Conservation (phyloP, 352 stramenopile species). For the Hyaloperonospora arabidopsidis region DNA sequence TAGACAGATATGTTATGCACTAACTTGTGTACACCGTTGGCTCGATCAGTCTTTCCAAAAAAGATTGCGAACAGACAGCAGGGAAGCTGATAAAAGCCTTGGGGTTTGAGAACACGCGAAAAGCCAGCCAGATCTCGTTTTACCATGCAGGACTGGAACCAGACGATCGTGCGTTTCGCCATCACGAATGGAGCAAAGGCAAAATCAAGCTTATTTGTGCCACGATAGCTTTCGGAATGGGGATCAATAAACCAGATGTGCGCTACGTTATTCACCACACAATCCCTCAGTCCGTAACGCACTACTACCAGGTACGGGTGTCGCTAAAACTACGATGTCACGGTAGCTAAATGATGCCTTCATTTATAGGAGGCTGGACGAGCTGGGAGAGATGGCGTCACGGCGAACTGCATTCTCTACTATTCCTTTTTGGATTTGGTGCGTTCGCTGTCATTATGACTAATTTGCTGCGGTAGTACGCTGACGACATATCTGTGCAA, state of each 20-base stretch:
- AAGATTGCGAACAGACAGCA: slow-evolving; percentile 78
- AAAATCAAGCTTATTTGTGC: slow-evolving; percentile 87
- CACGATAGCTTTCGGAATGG: slow-evolving; percentile 85
- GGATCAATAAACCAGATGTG: slow-evolving; percentile 86
- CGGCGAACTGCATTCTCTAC: slow-evolving; percentile 81
- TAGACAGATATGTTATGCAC: not conserved
- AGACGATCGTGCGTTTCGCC: slow-evolving; percentile 62
- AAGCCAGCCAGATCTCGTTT: slow-evolving; percentile 69
- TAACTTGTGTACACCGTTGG: slow-evolving; percentile 1
- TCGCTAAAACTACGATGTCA: not conserved
- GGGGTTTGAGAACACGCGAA: slow-evolving; percentile 61
- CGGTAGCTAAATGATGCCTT: slow-evolving; percentile 1
- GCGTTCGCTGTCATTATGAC: slow-evolving; percentile 6
- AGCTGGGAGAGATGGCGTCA: slow-evolving; percentile 74
- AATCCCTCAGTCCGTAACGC: slow-evolving; percentile 81
- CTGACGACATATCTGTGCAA: slow-evolving; percentile 1
- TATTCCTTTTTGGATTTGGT: slow-evolving; percentile 82
- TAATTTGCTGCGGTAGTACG: slow-evolving; percentile 3
- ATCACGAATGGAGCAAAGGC: slow-evolving; percentile 85
- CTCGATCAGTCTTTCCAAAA: slow-evolving; percentile 70
- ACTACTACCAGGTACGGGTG: slow-evolving; percentile 78
- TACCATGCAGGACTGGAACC: slow-evolving; percentile 77
- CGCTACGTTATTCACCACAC: slow-evolving; percentile 87
- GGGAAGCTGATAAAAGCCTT: slow-evolving; percentile 75
- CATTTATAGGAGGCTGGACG: slow-evolving; percentile 63